Conservation (phyloP, 2,329 filamentous ascomycete species). For the Penicillium concentricum region DNA sequence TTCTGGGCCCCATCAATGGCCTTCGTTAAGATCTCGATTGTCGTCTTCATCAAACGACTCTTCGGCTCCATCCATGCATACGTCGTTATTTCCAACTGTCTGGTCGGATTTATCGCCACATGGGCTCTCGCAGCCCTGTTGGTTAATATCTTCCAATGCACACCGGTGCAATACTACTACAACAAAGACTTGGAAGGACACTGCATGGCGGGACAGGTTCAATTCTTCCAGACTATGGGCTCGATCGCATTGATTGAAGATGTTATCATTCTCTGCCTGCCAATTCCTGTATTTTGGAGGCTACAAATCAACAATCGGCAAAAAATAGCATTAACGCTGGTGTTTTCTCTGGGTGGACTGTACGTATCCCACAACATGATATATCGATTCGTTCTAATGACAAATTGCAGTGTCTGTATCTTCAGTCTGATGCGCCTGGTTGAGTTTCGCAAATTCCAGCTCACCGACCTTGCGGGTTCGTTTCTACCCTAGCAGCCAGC, state of each 20-base stretch:
- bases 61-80: slow-evolving; percentile 7
- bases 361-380: neutral
- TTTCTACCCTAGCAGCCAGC: neutral
- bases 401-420: neutral
- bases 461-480: neutral
- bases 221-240: slow-evolving; percentile 16
- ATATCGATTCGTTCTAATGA: neutral
- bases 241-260: slow-evolving; percentile 16
- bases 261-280: slow-evolving; percentile 19
- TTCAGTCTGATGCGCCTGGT: neutral
- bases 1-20: slow-evolving; percentile 18
- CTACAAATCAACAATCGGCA: slow-evolving; percentile 8
- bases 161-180: slow-evolving; percentile 21
- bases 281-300: slow-evolving; percentile 20
- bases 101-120: slow-evolving; percentile 3
- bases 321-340: neutral
- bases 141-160: slow-evolving; percentile 23
- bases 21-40: slow-evolving; percentile 21
- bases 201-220: slow-evolving; percentile 19
- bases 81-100: neutral
- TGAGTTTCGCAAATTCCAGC: neutral
- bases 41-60: slow-evolving; percentile 16
- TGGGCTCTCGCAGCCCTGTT: slow-evolving; percentile 19
- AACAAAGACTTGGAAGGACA: slow-evolving; percentile 14
- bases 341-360: neutral